Percentiles rank a stretch among this genome's conserved stretches.
Conservation (phyloP, 352 stramenopile genomes). For the Globisporangium paroecandrum region DNA sequence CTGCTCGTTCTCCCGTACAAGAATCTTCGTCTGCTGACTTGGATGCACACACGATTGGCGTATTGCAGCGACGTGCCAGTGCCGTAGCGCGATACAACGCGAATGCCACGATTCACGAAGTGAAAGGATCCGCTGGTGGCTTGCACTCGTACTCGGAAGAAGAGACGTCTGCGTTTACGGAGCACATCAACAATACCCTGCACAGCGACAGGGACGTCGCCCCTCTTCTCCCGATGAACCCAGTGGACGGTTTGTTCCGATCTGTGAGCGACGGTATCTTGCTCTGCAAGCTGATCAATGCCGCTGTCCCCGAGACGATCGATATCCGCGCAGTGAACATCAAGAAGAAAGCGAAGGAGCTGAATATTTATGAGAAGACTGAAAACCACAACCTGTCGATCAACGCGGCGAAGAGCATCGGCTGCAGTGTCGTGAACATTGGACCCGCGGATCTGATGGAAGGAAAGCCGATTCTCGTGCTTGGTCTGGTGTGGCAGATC, state of each 20-base stretch:
- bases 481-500: constrained; percentile 92
- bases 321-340: constrained; percentile 87
- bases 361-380: constrained; percentile 87
- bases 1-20: constrained; percentile 17
- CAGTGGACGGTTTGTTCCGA: constrained; percentile 77
- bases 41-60: constrained; percentile 52
- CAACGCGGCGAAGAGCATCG: constrained; percentile 91
- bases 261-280: constrained; percentile 82
- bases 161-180: constrained; percentile 87
- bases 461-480: constrained; percentile 86
- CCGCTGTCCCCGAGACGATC: constrained; percentile 90
- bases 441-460: constrained; percentile 81
- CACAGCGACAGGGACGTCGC: constrained; percentile 60
- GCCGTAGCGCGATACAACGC: constrained; percentile 53
- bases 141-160: constrained; percentile 89
- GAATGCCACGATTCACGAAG: constrained; percentile 73
- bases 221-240: constrained; percentile 68
- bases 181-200: constrained; percentile 92
- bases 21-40: constrained; percentile 11
- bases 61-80: constrained; percentile 61
- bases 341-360: constrained; percentile 68
- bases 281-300: constrained; percentile 92
- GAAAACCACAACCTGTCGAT: constrained; percentile 93
- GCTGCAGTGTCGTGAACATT: constrained; percentile 93
- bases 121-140: constrained; percentile 69